These are phyloP conservation scores for Prunus mira DNA, from an alignment of 306 rosid species.

Conservation along the genomic window DNA sequence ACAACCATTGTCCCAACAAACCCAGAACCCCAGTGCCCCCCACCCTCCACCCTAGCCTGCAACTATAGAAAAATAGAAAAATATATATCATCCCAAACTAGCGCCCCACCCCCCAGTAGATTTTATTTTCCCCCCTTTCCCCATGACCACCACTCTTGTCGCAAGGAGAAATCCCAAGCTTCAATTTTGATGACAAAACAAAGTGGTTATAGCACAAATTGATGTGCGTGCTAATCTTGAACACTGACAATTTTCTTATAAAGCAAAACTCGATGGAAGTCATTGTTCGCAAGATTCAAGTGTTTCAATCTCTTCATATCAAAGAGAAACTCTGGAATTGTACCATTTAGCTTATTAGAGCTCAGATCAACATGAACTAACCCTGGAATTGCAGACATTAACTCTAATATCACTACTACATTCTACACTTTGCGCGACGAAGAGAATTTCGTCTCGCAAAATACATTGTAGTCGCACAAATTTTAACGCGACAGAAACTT, in stretches of 20 bases:
- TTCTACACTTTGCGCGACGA: no score
- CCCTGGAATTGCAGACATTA: conserved; percentile 58
- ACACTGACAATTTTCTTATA: conserved; percentile 44
- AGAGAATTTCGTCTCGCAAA: no score
- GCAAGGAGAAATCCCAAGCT: conserved; percentile 88
- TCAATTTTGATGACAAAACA: conserved; percentile 63
- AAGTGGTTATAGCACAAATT: conserved; percentile 76
- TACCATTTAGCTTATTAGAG: conserved; percentile 78
- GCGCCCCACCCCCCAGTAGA: no score
- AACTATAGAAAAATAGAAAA: no score
- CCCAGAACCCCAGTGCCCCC: no score
- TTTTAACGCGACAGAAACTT: no score
- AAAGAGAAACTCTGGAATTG: conserved; percentile 71
- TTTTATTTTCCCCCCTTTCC: no score
- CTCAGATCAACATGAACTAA: conserved; percentile 84
- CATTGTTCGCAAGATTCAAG: conserved; percentile 78
- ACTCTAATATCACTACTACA: conserved; percentile 71
- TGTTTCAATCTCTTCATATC: conserved; percentile 62
- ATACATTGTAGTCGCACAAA: no score
- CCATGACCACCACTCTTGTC: conserved; percentile 31
- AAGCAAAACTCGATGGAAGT: conserved; percentile 72
- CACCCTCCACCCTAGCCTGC: no score
- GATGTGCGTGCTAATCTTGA: conserved; percentile 63
- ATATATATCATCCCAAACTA: no score
- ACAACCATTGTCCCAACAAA: no score